These are phyloP conservation scores for Agrocybe praecox DNA, from an alignment of 768 basidiomycete genomes.

Conservation along the genomic window DNA sequence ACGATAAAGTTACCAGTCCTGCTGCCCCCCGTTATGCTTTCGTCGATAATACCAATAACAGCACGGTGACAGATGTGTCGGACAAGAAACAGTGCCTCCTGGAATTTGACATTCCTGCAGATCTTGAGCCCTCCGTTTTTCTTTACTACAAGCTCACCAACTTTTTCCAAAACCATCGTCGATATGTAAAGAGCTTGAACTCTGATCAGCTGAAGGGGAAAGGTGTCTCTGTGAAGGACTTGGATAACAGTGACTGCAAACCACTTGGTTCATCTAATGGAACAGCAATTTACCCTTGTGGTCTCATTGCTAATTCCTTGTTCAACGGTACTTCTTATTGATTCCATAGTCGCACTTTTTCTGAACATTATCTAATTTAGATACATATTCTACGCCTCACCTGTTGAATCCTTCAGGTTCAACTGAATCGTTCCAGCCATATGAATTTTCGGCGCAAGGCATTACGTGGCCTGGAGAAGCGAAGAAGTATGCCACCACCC, in stretches of 20 bases:
- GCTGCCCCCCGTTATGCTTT: constrained; percentile 77
- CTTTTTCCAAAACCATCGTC: constrained; percentile 97
- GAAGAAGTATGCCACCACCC: constrained; percentile 80
- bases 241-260: constrained; percentile 84
- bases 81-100: constrained; percentile 69
- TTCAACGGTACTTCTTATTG: constrained; percentile 77
- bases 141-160: constrained; percentile 97
- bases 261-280: constrained; percentile 66
- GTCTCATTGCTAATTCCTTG: constrained; percentile 93
- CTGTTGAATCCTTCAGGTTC: constrained; percentile 56
- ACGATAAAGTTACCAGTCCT: constrained; percentile 54
- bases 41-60: constrained; percentile 53
- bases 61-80: constrained; percentile 42
- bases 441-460: constrained; percentile 72
- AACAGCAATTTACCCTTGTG: constrained; percentile 88
- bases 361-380: constrained; percentile 38
- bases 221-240: constrained; percentile 42
- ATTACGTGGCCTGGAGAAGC: constrained; percentile 98
- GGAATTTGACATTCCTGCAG: constrained; percentile 80
- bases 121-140: constrained; percentile 75
- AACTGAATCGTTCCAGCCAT: constrained; percentile 47
- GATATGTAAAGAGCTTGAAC: constrained; percentile 93
- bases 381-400: constrained; percentile 73
- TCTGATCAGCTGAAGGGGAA: constrained; percentile 85
- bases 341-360: background rate